Conservation (phyloP, 257 asterid species). For the Asclepias syriaca region DNA sequence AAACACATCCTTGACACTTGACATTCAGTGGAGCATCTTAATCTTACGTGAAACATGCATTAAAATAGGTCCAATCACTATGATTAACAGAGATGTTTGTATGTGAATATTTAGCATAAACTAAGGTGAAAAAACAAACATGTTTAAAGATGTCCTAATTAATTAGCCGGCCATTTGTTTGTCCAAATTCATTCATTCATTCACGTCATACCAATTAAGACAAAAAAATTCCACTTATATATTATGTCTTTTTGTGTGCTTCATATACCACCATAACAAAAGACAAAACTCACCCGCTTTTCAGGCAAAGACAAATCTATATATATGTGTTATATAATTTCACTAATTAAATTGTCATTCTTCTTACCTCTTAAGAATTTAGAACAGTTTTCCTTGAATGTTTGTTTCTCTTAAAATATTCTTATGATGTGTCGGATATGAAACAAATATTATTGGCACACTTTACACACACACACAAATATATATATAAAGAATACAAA, state of each 20-base stretch:
- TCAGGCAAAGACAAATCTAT: constrained; percentile 1
- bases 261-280: constrained; percentile 31
- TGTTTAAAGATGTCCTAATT: constrained; percentile 37
- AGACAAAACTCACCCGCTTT: constrained; percentile 35
- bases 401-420: not conserved
- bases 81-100: not conserved
- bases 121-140: constrained; percentile 23
- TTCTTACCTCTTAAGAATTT: not conserved
- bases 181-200: constrained; percentile 38
- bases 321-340: too few relatives aligned
- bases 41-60: too few relatives aligned
- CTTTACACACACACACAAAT: too few relatives aligned
- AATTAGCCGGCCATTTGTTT: constrained; percentile 56
- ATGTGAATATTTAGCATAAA: constrained; percentile 5
- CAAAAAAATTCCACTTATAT: constrained; percentile 16
- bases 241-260: not conserved
- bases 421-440: not conserved
- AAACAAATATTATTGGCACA: not conserved
- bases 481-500: too few relatives aligned
- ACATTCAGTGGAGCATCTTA: too few relatives aligned
- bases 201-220: constrained; percentile 24
- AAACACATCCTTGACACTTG: too few relatives aligned
- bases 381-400: not conserved
- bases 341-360: constrained; percentile 2
- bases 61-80: too few relatives aligned